Evolutionary conservation across 2,329 filamentous ascomycete genomes (phyloP).

Genomic region (Epichloe bromicola): DNA sequence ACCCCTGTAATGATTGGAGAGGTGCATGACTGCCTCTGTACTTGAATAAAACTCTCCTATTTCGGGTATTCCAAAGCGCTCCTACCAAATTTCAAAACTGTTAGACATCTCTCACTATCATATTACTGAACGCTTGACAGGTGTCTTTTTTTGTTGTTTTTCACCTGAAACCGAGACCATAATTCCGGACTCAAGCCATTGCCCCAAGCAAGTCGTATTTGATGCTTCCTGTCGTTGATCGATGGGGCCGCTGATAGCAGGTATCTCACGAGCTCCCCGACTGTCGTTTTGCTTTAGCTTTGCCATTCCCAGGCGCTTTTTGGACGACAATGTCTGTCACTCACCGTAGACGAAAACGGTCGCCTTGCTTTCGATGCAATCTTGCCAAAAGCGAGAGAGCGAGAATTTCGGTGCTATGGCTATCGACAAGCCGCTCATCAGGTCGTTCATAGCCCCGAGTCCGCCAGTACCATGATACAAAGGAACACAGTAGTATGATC

Average conservation of each 20-base stretch:
- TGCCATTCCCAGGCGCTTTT: background rate
- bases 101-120: background rate
- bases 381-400: slow-evolving; percentile 5
- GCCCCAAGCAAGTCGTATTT: slow-evolving; percentile 3
- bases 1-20: background rate
- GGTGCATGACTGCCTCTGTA: slow-evolving; percentile 1
- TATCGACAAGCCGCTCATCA: slow-evolving; percentile 5
- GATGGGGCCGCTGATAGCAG: slow-evolving; percentile 4
- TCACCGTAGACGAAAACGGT: slow-evolving; percentile 5
- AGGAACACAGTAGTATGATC: slow-evolving; percentile 2
- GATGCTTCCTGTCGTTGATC: slow-evolving; percentile 2
- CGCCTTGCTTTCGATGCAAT: slow-evolving; percentile 6
- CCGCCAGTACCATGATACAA: slow-evolving; percentile 6
- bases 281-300: background rate
- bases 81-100: background rate
- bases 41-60: slow-evolving; percentile 7
- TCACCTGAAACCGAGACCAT: slow-evolving; percentile 4
- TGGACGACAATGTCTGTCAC: background rate
- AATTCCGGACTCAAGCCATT: slow-evolving; percentile 6
- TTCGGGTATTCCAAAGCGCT: slow-evolving; percentile 5
- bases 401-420: slow-evolving; percentile 5
- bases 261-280: slow-evolving; percentile 5
- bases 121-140: background rate
- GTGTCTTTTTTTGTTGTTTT: background rate
- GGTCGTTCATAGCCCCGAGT: background rate